Base-by-base conservation (phyloP, 2,329 filamentous ascomycete genomes). In the Scleromitrula shiraiana region DNA sequence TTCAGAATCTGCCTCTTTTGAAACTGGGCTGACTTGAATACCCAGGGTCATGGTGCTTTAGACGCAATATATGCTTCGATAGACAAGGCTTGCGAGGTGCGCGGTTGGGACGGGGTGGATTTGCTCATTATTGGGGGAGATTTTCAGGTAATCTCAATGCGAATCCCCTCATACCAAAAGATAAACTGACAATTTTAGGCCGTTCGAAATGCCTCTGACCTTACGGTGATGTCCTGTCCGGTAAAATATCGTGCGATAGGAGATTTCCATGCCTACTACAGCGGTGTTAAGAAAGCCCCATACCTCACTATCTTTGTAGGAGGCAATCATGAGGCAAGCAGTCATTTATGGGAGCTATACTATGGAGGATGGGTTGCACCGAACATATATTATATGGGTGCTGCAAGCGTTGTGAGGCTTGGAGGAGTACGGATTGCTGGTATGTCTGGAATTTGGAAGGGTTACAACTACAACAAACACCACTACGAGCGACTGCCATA, bases 281-380 rank as follows among this genome's bases (percentile, higher is more conserved):
- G 82, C 44, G 93, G 93, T 39, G 66, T 70, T 15, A 78, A 80
- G 47, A 77, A 66, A 36, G 93, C 93, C 0, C 93, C 93, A 0
- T 95, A 89, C 63, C 74, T 95, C 38, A 98, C 93, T 14, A 72
- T 97, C 37, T 97, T 97, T 68, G 82, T 95, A 42, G 90, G 83
- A 36, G 93, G 93, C 2, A 98, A 98, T 63, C 93, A 98, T 62
- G 93, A 98, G 69, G 91, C 93, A 0, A 86, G 86, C 60, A 89
- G 86, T 42, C 82, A 97, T 66, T 72, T 95, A 5, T 93, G 83
- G 73, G 93, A 98, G 68, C 77, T 98, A 0, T 95, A 88, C 70
- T 95, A 97, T 63, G 93, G 93, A 43, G 93, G 93, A 42, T 98
- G 93, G 93, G 93, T 88, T 5, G 91, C 91, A 7, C 89, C 88